Base-by-base conservation (phyloP, 2,329 filamentous ascomycete species). In the Geosmithia putterillii region DNA sequence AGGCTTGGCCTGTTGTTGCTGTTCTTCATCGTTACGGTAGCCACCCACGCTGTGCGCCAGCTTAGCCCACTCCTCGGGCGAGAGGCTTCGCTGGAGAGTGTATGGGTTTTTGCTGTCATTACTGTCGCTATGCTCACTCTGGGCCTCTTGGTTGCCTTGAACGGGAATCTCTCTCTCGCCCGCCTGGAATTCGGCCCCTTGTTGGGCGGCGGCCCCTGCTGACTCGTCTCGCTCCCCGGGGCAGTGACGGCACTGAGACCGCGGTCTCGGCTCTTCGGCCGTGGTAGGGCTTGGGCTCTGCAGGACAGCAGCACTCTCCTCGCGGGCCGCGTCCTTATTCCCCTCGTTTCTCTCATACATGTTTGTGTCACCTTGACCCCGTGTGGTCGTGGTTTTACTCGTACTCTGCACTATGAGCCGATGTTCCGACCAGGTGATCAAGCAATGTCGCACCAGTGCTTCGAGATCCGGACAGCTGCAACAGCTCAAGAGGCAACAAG, bases 11-110 rank as follows among this genome's bases (percentile, higher is more conserved):
- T 62, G 56, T 47, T 73, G 71, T n/a, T 57, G 58, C 9, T 62
- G 56, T 47, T 73, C 71, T n/a, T 57, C 54, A 42, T 71, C 69
- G 18, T 51, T 43, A 72, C 58, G 7, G 65, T n/a, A n/a, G n/a
- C n/a, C 69, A 0, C 70, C 70, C 20, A 74, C 51, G 1, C 65
- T 66, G n/a, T 61, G 61, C 18, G 69, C 71, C 39, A 74, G 56
- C 17, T 65, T 57, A 3, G 59, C 52, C 70, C 69, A 71, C 48
- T 74, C 71, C 4, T 56, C 46, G 4, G 63, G 54, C 0, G 63
- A 55, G 6, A 74, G 57, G 43, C 67, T 64, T 25, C 69, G 62
- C 28, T 32, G 28, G 28, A 12, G 28, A 50, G 14, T 18, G 40
- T 23, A 25, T 32, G 15, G 18, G 9, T 34, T 34, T 34, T 34